These are phyloP conservation scores for Rhododendron simsii DNA, from an alignment of 148 eudicot species.

Conservation along the genomic window DNA sequence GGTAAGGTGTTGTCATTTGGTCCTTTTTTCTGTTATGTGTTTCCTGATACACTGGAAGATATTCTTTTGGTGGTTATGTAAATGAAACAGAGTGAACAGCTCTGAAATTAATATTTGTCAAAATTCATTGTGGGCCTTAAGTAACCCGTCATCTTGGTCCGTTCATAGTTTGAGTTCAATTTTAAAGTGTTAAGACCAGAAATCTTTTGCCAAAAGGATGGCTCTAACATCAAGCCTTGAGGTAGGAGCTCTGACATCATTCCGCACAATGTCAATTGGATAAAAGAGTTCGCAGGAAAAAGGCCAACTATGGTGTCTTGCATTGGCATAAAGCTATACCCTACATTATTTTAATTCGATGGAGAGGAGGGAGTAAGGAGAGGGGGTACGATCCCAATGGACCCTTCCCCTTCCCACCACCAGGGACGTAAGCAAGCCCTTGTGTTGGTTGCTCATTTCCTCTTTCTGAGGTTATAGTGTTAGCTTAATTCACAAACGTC, in stretches of 20 bases:
- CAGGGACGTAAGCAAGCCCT: too few relatives aligned
- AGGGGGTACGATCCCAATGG: background rate
- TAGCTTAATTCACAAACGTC: background rate
- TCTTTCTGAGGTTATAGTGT: background rate
- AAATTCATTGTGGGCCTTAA: too few relatives aligned
- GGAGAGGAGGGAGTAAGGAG: background rate
- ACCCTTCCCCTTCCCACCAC: background rate
- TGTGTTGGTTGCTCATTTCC: background rate
- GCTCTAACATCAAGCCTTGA: too few relatives aligned
- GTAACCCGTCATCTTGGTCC: too few relatives aligned
- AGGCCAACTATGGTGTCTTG: background rate
- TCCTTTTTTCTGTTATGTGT: background rate
- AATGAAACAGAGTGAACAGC: background rate
- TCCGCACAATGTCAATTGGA: background rate
- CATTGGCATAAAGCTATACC: background rate
- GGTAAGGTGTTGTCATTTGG: constrained; percentile 27
- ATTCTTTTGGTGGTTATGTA: background rate
- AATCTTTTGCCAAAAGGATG: too few relatives aligned
- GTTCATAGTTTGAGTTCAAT: too few relatives aligned
- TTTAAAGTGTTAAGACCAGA: too few relatives aligned
- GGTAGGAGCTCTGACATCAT: background rate
- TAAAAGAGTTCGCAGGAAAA: background rate
- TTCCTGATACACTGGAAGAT: background rate
- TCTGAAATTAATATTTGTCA: background rate
- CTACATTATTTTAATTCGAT: background rate